Evolutionary conservation across 2,329 filamentous ascomycete species (phyloP).

Genomic region (Cryphonectria carpinicola): DNA sequence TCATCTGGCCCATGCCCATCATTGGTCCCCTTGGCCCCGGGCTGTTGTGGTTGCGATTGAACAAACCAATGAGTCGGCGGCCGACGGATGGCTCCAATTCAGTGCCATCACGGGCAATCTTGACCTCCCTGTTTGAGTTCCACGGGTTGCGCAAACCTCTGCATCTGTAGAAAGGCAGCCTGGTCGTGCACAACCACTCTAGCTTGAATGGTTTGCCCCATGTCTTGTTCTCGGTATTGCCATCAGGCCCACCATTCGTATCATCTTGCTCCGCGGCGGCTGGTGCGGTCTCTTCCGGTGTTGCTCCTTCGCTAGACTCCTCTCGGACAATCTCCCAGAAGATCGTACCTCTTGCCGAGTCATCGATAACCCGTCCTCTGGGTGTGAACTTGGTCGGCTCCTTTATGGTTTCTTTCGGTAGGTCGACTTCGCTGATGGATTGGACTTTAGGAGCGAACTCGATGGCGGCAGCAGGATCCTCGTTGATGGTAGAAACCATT

Average conservation of each 20-base stretch:
- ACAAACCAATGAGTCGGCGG: constrained; percentile 75
- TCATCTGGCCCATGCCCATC: constrained; percentile 23
- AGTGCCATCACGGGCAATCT: constrained; percentile 93
- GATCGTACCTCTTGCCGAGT: constrained; percentile 90
- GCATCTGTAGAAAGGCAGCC: constrained; percentile 86
- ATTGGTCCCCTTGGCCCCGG: constrained; percentile 25
- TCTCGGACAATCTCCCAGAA: constrained; percentile 85
- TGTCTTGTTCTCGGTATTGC: constrained; percentile 59
- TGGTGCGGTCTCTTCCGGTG: constrained; percentile 49
- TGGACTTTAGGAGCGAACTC: constrained; percentile 71
- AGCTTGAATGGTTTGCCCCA: constrained; percentile 93
- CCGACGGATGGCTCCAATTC: constrained; percentile 87
- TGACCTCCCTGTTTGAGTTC: constrained; percentile 95
- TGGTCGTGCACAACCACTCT: constrained; percentile 84
- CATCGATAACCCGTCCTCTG: constrained; percentile 85
- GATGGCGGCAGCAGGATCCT: constrained; percentile 72
- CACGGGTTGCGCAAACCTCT: constrained; percentile 87
- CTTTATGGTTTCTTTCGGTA: constrained; percentile 80
- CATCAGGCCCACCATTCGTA: constrained; percentile 41
- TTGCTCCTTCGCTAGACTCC: constrained; percentile 40
- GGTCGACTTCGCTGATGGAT: constrained; percentile 61
- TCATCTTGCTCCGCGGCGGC: constrained; percentile 48
- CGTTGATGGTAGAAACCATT: constrained; percentile 83
- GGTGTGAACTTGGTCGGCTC: constrained; percentile 78
- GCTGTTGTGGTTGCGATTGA: constrained; percentile 56